Base-by-base conservation (phyloP, 1,284 basidiomycete species). In the Schizophyllum amplum region DNA sequence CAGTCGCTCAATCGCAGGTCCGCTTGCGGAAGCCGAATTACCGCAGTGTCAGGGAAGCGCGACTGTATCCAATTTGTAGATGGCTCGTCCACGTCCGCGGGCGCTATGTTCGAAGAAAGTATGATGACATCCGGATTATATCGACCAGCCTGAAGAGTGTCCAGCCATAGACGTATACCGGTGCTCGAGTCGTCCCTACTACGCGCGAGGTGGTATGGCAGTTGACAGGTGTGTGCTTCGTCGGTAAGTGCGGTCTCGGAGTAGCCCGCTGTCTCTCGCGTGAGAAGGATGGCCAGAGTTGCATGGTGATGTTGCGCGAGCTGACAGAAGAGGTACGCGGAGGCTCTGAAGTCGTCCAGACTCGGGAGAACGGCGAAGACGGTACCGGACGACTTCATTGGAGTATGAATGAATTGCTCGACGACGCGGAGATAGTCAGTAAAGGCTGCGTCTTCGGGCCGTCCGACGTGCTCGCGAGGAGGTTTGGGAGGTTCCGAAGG, bases 1-100 rank as follows among this genome's bases (percentile, higher is more conserved):
- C 88, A 90, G 52, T 80, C 75, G 6, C 74, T 77, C 60, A 81
- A 79, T 1, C 68, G 67, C 15, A 90, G 67, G 62, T 87, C 82
- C 9, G 61, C 61, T 7, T 69, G 72, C 33, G 83, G 81, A 21
- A 90, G 69, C 42, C 70, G 72, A 2, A 87, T 71, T 4, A 80
- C 25, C 1, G 73, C 72, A 47, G 66, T 59, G 7, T 9, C 33
- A 2, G 33, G 33, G 17, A 42, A 54, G 60, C 57, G 58, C 57
- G 47, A 60, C 66, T 62, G 49, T 1, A 63, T 54, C 47, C 63
- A 61, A 1, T 52, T 57, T 20, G 63, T 55, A 20, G 67, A 62
- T 55, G 33, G 33, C 33, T 42, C 33, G 7, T 42, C 33, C 33
- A 17, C 33, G 11, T 65, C 50, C 17, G 57, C n/a, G 57, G 70